Evolutionary conservation across 2,329 filamentous ascomycete genomes (phyloP), one percentile per base, ranked within the genome.

Genomic region (Beauveria sp.): DNA sequence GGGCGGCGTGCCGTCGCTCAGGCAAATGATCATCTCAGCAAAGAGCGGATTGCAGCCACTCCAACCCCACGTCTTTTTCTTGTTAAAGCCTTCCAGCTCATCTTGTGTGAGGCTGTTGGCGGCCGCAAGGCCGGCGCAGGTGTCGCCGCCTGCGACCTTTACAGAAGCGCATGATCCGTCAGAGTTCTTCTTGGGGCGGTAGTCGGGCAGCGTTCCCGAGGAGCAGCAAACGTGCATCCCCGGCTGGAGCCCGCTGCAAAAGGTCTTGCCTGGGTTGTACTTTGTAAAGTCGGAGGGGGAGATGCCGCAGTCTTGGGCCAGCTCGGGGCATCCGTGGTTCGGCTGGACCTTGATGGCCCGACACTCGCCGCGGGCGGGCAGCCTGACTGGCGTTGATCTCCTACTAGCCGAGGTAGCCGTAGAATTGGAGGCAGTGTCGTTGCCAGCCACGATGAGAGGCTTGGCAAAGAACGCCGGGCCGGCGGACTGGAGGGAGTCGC

Each of bases 201-300:
- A 60, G 53, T 74, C 70, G 0, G 75, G 75, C 0, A 75, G 66
- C 0, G 64, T 67, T 2, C 76, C 76, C 1, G 66, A 40, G 9
- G 69, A 70, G 60, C 75, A 78, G 66, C 75, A 78, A 0, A 76
- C 71, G 47, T 65, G 69, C 64, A 75, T 69, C 24, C 69, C 70
- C 0, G 68, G 65, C 6, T 59, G 58, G 0, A 81, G 68, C 0
- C 63, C 70, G 2, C 67, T 64, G 58, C 75, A 78, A 1, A 75
- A 66, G 22, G 61, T 60, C 0, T 58, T 24, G 3, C 26, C 59
- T 7, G 66, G 61, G 63, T 74, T 71, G 58, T 69, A 69, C 58
- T 74, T 72, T n/a, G 64, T 70, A 50, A 79, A 74, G 50, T 79
- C 68, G 12, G 65, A 54, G 2, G 64, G 63, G 0, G 72, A 71